Base-by-base conservation (phyloP, 2,329 filamentous ascomycete species). In the Penicillium psychrosexuale region DNA sequence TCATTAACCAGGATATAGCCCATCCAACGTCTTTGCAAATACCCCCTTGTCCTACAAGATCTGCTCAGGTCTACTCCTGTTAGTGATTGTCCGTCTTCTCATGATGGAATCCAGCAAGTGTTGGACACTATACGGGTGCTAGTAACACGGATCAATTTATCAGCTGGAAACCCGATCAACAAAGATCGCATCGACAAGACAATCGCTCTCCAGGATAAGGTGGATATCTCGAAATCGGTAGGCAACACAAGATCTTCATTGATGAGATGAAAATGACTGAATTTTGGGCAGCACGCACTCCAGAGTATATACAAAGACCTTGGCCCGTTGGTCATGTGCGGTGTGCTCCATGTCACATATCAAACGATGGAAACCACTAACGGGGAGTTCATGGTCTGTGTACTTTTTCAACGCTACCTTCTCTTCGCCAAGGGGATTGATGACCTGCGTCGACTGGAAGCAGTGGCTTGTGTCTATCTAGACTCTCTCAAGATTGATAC, bases 1-100 rank as follows among this genome's bases (percentile, higher is more conserved):
- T 27, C 36, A 27, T 55, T 70, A 33, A 70, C 43, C 30, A 15
- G 33, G 12, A n/a, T 0, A 9, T 46, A 96, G 90, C 94, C 93
- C 0, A 92, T 97, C 19, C 93, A 99, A 73, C 84, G 93, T 52
- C 83, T 97, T 22, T 96, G 91, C 77, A 91, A 89, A 75, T 97
- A 97, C 68, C 91, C 91, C 11, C 78, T 99, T 4, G 78, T 97
- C 2, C 92, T 97, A 66, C 82, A 85, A 5, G 91, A 97, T 66
- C 79, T 99, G 8, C 80, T 92, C 56, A 92, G 88, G 66, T 82
- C 87, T 61, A 97, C 92, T 0, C 90, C 91, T 2, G 89, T 90
- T 1, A 86, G 83, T 52, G 93, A 97, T 68, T 95, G 91, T 66
- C 91, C 91, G 0, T 85, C 85, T 57, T 88, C 91, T 1, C 89